Base-by-base conservation (phyloP, 352 stramenopile genomes). In the Bremia lactucae region DNA sequence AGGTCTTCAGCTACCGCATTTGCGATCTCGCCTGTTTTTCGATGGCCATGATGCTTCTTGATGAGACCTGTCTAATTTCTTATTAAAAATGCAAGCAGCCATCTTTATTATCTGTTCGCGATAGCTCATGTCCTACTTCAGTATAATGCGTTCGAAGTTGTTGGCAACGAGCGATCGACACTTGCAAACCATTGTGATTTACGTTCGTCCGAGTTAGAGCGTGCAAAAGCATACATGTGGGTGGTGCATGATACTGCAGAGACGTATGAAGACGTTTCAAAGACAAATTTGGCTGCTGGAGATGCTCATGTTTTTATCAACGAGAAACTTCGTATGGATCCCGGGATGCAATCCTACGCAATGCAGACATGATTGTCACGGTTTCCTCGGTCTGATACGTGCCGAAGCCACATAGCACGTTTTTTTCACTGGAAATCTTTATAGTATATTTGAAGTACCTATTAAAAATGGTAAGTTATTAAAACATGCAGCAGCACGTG, bases 191-290 rank as follows among this genome's bases (percentile, higher is more conserved):
- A 87, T 13, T 48, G 36, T 1, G 65, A 61, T 2, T 51, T 59
- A 33, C 36, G 46, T 6, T 59, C 56, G 8, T 46, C 34, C 22
- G 39, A 28, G 3, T 42, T 41, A 0, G 54, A 71, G 38, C 72
- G 67, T 23, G 83, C 72, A 29, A 91, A 91, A 4, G 73, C 79
- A 46, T 81, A n/a, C 63, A 0, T 65, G 41, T 9, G 76, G 69
- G 39, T 84, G 70, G 46, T 91, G 79, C 76, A 91, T 91, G 56
- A 91, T 84, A 47, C 75, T 89, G 59, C 73, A 87, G 43, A 86
- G 83, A 38, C 74, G 55, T 91, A 91, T 1, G 76, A 70, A 22
- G 55, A 50, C 5, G 55, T 49, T 1, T 45, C 24, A 4, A 60
- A 25, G 2, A 47, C 18, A 2, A 21, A 41, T 14, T 60, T 31